These are phyloP conservation scores for Ophioceras dolichostomum DNA, from an alignment of 2,329 filamentous ascomycete species.

Conservation along the genomic window DNA sequence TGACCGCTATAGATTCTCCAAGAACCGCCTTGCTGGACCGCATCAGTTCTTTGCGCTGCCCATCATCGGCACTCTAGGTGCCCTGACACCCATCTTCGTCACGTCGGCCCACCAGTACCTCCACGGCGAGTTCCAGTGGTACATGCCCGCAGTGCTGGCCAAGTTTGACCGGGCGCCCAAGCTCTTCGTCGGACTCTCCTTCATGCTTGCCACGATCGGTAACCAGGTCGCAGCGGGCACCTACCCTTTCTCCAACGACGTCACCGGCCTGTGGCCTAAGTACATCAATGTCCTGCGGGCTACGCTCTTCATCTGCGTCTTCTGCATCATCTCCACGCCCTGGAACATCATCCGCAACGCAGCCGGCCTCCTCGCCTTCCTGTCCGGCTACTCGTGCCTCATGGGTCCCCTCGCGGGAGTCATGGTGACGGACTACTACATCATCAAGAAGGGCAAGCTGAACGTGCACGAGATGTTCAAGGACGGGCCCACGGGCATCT, in stretches of 20 bases:
- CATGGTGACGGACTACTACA: not conserved
- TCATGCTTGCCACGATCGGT: not conserved
- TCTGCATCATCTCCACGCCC: constrained; percentile 10
- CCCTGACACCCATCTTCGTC: not conserved
- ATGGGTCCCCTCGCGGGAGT: not conserved
- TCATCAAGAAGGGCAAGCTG: not conserved
- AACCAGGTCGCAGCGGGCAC: not conserved
- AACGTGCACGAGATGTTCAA: not conserved
- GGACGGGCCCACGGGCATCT: not conserved
- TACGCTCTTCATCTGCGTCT: constrained; percentile 4
- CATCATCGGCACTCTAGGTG: not conserved
- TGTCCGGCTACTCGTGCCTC: not conserved
- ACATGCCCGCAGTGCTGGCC: not conserved
- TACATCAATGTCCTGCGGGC: not conserved
- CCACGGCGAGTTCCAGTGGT: not conserved
- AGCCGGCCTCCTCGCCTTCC: not conserved
- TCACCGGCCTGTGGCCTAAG: not conserved
- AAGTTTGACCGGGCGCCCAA: not conserved
- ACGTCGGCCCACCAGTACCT: not conserved
- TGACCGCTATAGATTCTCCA: not conserved
- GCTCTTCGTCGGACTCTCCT: not conserved
- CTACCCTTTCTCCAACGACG: not conserved
- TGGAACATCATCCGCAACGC: not conserved
- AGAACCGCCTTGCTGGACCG: not conserved
- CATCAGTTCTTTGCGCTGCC: not conserved